Base-by-base conservation (phyloP, 768 basidiomycete genomes). In the Pleurotus salmoneostramineus region DNA sequence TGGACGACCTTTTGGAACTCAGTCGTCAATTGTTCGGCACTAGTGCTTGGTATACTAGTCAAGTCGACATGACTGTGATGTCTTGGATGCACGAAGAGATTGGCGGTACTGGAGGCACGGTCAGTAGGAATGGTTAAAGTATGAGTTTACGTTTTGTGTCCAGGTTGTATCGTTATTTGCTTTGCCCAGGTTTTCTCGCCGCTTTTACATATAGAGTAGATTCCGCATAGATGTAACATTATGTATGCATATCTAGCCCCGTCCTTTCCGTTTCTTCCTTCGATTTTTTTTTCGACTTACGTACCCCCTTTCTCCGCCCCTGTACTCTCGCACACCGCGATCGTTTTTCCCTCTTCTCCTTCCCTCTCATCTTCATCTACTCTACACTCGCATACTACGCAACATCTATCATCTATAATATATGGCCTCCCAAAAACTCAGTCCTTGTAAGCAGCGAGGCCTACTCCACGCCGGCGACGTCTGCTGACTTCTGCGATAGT, bases 21-120 rank as follows among this genome's bases (percentile, higher is more conserved):
- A 70, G 72, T 31, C 73, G 78, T 2, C 65, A 73, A 44, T 61
- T 80, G 21, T 79, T 82, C 59, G 77, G 81, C 1, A 76, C 75
- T 6, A 73, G 75, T 4, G 65, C 73, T 31, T 80, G 79, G 79
- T 62, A 77, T 62, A 69, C 51, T 5, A 15, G 57, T 5, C 61
- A 43, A 32, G 15, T 60, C 21, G 63, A 63, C 15, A 58, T 47
- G 46, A 61, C 56, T 31, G 58, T 60, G 42, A 60, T 50, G 44
- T 60, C 56, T 14, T 62, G 56, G 17, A 62, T 57, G 14, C 50
- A 40, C 14, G 61, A 55, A 46, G 59, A 56, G 47, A 60, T 61
- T n/a, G 60, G 58, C 15, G 58, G 58, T 56, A 56, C 61, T 17
- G 44, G 44, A 31, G 44, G 44, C 15, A 11, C 44, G 6, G 44